phyloP scores from a whole-genome alignment of 306 rosid species.

The cucumber (Cucumis sativus) region Cucumber_9930_V3 NC_026658.2:5788501-5789000 shows the following conservation, averaged over 20 bases:
- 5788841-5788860: constrained; percentile 74
- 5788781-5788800: constrained; percentile 32
- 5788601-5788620: constrained; percentile 59
- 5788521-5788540: constrained; percentile 71
- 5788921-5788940: too few relatives aligned
- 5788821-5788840: constrained; percentile 47
- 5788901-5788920: too few relatives aligned
- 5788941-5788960: too few relatives aligned
- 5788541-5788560: constrained; percentile 73
- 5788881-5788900: constrained; percentile 35
- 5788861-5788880: constrained; percentile 68
- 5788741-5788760: constrained; percentile 80
- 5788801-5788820: constrained; percentile 72
- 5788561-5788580: constrained; percentile 68
- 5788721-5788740: constrained; percentile 98
- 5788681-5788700: too few relatives aligned
- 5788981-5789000: background rate
- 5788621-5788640: too few relatives aligned
- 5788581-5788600: constrained; percentile 33
- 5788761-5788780: constrained; percentile 52
- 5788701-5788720: constrained; percentile 89
- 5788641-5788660: too few relatives aligned
- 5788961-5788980: too few relatives aligned
- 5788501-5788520: constrained; percentile 55
- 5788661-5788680: too few relatives aligned